phyloP scores from a whole-genome alignment of 2,329 filamentous ascomycete genomes.

The Alternaria triticina region DNA sequence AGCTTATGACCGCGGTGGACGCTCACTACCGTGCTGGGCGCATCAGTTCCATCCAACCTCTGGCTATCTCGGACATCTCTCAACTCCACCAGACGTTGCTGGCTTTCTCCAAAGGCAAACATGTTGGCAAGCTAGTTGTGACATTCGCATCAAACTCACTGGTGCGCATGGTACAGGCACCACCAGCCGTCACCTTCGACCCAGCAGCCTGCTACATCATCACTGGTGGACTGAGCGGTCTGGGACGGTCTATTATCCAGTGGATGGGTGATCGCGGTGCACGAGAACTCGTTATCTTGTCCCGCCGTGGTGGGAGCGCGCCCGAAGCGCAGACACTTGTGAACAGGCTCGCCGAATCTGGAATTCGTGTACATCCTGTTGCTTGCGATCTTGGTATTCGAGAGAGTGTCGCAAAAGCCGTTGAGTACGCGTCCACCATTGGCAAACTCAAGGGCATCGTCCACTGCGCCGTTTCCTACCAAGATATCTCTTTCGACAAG shows the following conservation, averaged over 20 bases:
- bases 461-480: slow-evolving; percentile 12
- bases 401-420: slow-evolving; percentile 1
- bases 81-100: slow-evolving; percentile 13
- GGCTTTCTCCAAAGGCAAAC: slow-evolving; percentile 13
- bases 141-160: slow-evolving; percentile 1
- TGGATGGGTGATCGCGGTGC: slow-evolving; percentile 31
- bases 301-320: slow-evolving; percentile 2
- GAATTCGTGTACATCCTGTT: neutral
- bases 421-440: neutral
- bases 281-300: slow-evolving; percentile 13
- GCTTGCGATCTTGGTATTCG: slow-evolving; percentile 13
- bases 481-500: slow-evolving; percentile 12
- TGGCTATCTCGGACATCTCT: slow-evolving; percentile 7
- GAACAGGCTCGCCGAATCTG: neutral
- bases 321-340: neutral
- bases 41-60: slow-evolving; percentile 2
- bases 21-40: slow-evolving; percentile 5
- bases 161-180: slow-evolving; percentile 1
- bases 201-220: slow-evolving; percentile 23
- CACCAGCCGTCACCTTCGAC: slow-evolving; percentile 7
- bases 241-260: slow-evolving; percentile 19
- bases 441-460: slow-evolving; percentile 20
- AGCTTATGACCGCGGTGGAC: slow-evolving; percentile 4
- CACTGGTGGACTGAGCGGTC: slow-evolving; percentile 26
- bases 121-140: slow-evolving; percentile 25